Percentiles rank a stretch among this genome's conserved stretches.
Evolutionary conservation across 2,329 filamentous ascomycete genomes (phyloP).

Genomic region (Aureobasidium sp.): DNA sequence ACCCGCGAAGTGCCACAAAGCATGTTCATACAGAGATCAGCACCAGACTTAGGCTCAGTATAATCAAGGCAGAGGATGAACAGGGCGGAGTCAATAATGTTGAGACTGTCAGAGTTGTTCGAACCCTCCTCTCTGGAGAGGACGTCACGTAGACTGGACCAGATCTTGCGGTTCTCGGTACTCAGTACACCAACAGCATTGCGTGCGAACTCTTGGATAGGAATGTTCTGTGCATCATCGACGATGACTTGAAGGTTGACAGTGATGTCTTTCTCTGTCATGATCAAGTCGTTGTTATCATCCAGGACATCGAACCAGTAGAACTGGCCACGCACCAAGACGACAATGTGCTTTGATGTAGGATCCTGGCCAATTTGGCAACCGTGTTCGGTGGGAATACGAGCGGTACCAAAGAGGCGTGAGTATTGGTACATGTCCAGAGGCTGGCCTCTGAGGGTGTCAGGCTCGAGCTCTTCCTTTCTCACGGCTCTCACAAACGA

Average conservation of each 20-base stretch:
- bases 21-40: constrained; percentile 96
- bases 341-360: constrained; percentile 84
- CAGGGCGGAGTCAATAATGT: constrained; percentile 87
- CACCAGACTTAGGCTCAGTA: constrained; percentile 70
- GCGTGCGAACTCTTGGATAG: constrained; percentile 92
- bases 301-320: constrained; percentile 99
- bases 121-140: constrained; percentile 77
- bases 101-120: constrained; percentile 93
- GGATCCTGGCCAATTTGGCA: constrained; percentile 95
- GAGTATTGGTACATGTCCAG: constrained; percentile 99
- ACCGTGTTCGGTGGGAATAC: constrained; percentile 87
- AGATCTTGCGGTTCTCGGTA: constrained; percentile 95
- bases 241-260: constrained; percentile 88
- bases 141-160: constrained; percentile 84
- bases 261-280: constrained; percentile 89
- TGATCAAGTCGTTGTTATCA: constrained; percentile 88
- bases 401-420: constrained; percentile 84
- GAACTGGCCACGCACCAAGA: constrained; percentile 89
- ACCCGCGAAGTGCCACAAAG: constrained; percentile 90
- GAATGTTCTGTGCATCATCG: constrained; percentile 79
- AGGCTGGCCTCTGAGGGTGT: constrained; percentile 72
- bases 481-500: constrained; percentile 89
- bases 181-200: constrained; percentile 86
- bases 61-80: constrained; percentile 92
- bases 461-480: constrained; percentile 84